Base-by-base conservation (phyloP, 1,284 basidiomycete species). In the Moesziomyces sp. region DNA sequence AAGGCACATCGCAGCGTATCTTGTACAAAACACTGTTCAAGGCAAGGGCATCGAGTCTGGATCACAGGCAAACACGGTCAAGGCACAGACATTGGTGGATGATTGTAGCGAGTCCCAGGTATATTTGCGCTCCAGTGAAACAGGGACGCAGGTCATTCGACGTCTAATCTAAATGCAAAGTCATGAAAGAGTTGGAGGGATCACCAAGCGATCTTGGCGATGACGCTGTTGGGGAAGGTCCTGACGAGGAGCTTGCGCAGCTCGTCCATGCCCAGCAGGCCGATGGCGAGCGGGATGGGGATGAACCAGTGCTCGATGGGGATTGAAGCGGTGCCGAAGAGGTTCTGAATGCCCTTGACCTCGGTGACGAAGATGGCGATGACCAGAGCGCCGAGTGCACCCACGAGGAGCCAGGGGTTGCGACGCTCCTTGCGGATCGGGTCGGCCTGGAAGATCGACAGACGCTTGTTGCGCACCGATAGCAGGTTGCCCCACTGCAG, bases 401-500 rank as follows among this genome's bases (percentile, higher is more conserved):
- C 78, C 16, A 66, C 65, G 44, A 79, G 65, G 26, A 81, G 57
- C 40, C 46, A 74, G 34, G 64, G 50, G 62, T 81, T 81, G 28
- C 62, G 52, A 19, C 55, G 66, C 21, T 61, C 40, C 26, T 56
- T 53, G 48, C 64, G 58, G 46, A 75, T 57, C 8, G 78, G 79
- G 9, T 64, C 58, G 51, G 73, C 67, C 52, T 81, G 78, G 55
- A 80, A 72, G 59, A 89, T 66, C 8, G 58, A 83, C 9, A 88
- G 84, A 56, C 86, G 86, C 53, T 88, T 86, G 1, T 87, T 88
- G 21, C 88, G 86, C 2, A 87, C 87, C 30, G 55, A 58, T 23
- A 79, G 63, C 55, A 81, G 53, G 58, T 79, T 77, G 45, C 53
- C 89, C 86, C 88, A 91, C 85, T 91, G 90, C 87, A 89, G 89